phyloP scores from a whole-genome alignment of 768 basidiomycete species.

The Lactifluus echinatus region DNA sequence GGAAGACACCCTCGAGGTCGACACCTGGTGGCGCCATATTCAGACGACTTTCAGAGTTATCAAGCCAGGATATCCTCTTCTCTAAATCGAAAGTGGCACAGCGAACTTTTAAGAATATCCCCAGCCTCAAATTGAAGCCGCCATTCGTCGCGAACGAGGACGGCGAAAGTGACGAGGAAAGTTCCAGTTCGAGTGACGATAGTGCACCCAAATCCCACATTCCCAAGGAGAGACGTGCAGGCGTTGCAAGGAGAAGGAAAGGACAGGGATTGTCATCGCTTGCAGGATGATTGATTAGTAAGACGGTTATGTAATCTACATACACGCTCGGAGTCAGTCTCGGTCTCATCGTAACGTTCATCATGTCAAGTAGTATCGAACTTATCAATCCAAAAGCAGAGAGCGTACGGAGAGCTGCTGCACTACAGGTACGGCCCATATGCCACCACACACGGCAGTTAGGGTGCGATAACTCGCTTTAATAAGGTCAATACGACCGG shows the following conservation, averaged over 20 bases:
- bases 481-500: constrained; percentile 86
- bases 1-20: constrained; percentile 1
- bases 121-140: not conserved
- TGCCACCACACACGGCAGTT: constrained; percentile 15
- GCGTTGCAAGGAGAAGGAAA: not conserved
- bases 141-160: not conserved
- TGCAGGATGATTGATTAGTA: not conserved
- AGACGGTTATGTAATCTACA: not conserved
- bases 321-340: too few relatives aligned
- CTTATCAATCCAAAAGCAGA: constrained; percentile 96
- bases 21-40: not conserved
- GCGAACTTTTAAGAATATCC: not conserved
- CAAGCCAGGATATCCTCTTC: constrained; percentile 11
- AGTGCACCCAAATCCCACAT: constrained; percentile 10
- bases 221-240: constrained; percentile 18
- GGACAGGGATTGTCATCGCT: constrained; percentile 11
- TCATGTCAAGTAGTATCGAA: constrained; percentile 70
- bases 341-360: not conserved
- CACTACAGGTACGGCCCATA: constrained; percentile 64
- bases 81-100: not conserved
- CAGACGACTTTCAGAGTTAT: constrained; percentile 8
- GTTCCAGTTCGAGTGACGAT: constrained; percentile 17
- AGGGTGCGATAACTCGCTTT: constrained; percentile 20
- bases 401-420: constrained; percentile 82
- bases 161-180: constrained; percentile 11